Evolutionary conservation across 176 grass and related monocot species (phyloP).

Genomic region (Oryza punctata): DNA sequence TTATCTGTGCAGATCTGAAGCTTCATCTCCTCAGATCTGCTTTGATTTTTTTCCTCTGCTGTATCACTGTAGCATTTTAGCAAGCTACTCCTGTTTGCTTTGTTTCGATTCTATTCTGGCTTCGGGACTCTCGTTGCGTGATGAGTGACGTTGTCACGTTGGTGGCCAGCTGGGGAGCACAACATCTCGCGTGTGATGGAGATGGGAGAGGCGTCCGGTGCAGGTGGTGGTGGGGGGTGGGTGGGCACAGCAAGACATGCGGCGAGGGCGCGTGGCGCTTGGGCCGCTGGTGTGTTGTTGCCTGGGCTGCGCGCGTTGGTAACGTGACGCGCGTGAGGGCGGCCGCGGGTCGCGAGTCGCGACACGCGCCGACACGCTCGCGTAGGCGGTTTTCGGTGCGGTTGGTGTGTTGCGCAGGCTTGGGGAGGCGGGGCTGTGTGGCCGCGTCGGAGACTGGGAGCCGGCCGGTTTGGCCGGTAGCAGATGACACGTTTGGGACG

Average conservation of each 20-base stretch:
- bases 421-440: no score
- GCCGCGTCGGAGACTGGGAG: no score
- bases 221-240: no score
- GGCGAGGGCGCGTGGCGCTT: background rate
- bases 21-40: constrained; percentile 15
- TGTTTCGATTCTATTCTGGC: background rate
- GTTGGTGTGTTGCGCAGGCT: background rate
- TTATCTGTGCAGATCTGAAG: constrained; percentile 30
- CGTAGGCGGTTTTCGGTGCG: background rate
- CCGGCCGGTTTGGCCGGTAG: no score
- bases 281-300: no score
- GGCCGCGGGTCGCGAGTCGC: no score
- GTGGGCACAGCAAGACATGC: no score
- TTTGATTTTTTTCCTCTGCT: background rate
- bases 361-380: background rate
- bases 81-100: background rate
- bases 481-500: no score
- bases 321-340: background rate
- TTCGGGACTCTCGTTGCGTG: no score
- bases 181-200: background rate
- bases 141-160: background rate
- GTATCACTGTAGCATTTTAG: background rate
- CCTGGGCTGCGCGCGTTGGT: no score
- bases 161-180: background rate
- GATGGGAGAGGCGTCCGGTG: background rate